Conservation (phyloP, 106 monocot species). For the Cymbidium sinense region DNA sequence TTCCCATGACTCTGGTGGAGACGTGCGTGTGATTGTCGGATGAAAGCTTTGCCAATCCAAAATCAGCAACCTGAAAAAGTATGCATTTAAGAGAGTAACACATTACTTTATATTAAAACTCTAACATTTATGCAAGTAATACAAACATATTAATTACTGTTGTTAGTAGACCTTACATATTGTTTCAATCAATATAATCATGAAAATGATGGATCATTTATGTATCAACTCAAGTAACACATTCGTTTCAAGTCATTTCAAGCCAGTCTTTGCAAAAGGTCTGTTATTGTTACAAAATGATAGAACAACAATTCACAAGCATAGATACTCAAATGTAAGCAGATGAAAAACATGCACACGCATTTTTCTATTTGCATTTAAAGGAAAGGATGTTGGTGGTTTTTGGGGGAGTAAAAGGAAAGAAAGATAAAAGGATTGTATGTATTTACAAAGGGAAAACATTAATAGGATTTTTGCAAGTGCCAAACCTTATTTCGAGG, state of each 20-base stretch:
- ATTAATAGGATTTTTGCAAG: no score
- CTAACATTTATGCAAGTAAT: neutral
- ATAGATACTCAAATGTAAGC: no score
- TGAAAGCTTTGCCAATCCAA: conserved; percentile 64
- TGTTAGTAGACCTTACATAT: neutral
- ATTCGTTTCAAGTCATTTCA: no score
- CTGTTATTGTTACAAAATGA: no score
- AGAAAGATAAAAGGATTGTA: no score
- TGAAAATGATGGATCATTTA: neutral
- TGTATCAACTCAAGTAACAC: neutral
- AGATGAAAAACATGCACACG: no score
- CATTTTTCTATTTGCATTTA: no score
- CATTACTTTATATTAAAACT: neutral
- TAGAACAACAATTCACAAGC: no score
- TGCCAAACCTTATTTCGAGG: neutral
- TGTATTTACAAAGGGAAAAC: no score
- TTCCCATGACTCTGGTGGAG: conserved; percentile 76
- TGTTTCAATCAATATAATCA: neutral
- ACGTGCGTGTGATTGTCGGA: conserved; percentile 56
- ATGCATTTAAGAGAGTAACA: neutral
- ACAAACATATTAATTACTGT: neutral
- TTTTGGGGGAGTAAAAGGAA: no score
- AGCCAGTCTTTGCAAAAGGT: neutral
- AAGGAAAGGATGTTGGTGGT: no score
- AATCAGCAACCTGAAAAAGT: conserved; percentile 54